Percentiles rank a stretch among this genome's conserved stretches.
Evolutionary conservation across 331 rosid species (phyloP).

Genomic region (Rosa hybrid): DNA sequence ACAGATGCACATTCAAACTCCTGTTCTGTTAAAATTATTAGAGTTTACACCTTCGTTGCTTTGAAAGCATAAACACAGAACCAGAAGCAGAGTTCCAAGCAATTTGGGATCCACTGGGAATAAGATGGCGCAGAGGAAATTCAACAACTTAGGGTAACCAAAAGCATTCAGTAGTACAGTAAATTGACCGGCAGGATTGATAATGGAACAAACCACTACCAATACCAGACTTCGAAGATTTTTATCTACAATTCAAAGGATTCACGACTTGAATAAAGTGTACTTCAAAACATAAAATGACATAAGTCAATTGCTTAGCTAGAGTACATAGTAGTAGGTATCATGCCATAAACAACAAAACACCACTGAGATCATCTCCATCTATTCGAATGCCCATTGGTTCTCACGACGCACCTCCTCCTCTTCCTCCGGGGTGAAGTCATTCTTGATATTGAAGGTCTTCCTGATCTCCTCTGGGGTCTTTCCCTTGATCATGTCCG

Average conservation of each 20-base stretch:
- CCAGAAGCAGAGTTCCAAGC: not conserved
- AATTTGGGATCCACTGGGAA: not conserved
- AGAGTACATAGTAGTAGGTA: conserved; percentile 16
- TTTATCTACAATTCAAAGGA: conserved; percentile 21
- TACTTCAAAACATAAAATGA: conserved; percentile 11
- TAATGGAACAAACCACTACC: conserved; percentile 20
- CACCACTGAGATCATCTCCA: conserved; percentile 13
- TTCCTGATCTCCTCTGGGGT: conserved; percentile 74
- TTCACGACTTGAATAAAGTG: not conserved
- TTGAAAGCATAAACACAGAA: not conserved
- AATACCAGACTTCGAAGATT: conserved; percentile 7
- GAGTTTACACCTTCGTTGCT: not conserved
- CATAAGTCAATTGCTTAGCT: conserved; percentile 6
- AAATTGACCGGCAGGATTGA: conserved; percentile 7
- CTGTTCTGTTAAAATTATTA: not conserved
- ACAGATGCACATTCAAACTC: not conserved
- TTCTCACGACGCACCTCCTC: conserved; percentile 77
- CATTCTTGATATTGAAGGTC: conserved; percentile 72
- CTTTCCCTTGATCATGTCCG: conserved; percentile 82
- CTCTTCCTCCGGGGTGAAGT: conserved; percentile 68
- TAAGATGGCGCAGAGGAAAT: not conserved
- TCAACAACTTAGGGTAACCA: not conserved
- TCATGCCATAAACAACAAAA: conserved; percentile 6
- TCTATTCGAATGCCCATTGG: conserved; percentile 77
- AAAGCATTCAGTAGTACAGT: not conserved